phyloP scores from a whole-genome alignment of 345 rosid genomes.

The Rhizophora mangle region DNA sequence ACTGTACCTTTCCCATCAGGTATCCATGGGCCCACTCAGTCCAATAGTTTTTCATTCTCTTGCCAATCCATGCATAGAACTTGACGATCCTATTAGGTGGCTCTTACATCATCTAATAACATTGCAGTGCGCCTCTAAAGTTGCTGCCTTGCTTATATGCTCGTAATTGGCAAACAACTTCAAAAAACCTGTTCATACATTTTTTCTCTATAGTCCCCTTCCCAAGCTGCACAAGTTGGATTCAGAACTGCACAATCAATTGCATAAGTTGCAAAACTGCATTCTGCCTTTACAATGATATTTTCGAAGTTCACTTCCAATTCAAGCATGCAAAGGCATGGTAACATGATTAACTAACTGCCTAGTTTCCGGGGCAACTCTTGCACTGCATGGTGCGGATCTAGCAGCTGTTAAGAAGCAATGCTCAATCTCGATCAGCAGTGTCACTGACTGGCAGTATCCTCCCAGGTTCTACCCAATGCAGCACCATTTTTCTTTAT shows the following conservation, averaged over 20 bases:
- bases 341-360: not conserved
- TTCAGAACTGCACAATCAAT: not conserved
- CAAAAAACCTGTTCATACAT: not conserved
- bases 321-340: not conserved
- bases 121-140: too few species aligned
- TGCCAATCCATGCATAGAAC: too few species aligned
- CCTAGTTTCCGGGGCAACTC: not conserved
- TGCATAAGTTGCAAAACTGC: not conserved
- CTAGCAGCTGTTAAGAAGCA: not conserved
- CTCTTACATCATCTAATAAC: too few species aligned
- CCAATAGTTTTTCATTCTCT: too few species aligned
- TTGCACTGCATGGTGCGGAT: not conserved
- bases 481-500: constrained; percentile 68
- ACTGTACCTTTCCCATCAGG: too few species aligned
- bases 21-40: too few species aligned
- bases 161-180: not conserved
- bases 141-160: too few species aligned
- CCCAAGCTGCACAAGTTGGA: not conserved
- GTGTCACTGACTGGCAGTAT: constrained; percentile 13
- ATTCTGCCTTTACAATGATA: not conserved
- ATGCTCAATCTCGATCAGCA: not conserved
- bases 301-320: not conserved
- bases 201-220: not conserved
- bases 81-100: too few species aligned
- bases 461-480: constrained; percentile 49